Evolutionary conservation across 2,329 filamentous ascomycete genomes (phyloP).

Genomic region (Penicillium sp.): DNA sequence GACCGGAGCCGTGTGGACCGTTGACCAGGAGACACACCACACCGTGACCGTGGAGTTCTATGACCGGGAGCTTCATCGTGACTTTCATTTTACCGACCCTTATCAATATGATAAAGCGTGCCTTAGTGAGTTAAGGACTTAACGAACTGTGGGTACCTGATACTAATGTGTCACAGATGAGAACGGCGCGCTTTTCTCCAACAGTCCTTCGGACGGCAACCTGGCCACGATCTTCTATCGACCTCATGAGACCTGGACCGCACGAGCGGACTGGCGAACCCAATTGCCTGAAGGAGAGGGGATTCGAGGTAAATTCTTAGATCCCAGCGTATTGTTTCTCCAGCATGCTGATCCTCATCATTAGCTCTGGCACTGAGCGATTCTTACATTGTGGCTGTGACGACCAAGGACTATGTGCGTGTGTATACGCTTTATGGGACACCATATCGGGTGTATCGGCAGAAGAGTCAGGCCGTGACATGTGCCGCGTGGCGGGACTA

Average conservation of each 20-base stretch:
- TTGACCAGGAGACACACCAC: constrained; percentile 88
- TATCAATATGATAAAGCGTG: constrained; percentile 96
- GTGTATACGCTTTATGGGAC: constrained; percentile 92
- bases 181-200: constrained; percentile 80
- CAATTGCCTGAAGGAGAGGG: constrained; percentile 83
- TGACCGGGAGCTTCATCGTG: constrained; percentile 83
- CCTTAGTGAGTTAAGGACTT: constrained; percentile 57
- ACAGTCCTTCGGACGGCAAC: constrained; percentile 63
- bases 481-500: constrained; percentile 95
- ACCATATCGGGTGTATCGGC: constrained; percentile 82
- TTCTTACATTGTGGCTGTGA: constrained; percentile 86
- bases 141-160: background rate
- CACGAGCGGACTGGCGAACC: constrained; percentile 84
- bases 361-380: constrained; percentile 82
- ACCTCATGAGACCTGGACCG: constrained; percentile 95
- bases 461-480: constrained; percentile 89
- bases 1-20: constrained; percentile 93
- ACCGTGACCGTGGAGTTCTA: constrained; percentile 98
- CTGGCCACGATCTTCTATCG: constrained; percentile 90
- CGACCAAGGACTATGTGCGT: constrained; percentile 80
- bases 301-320: constrained; percentile 54
- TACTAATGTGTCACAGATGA: constrained; percentile 53
- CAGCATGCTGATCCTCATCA: constrained; percentile 3
- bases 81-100: constrained; percentile 97
- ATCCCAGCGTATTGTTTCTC: background rate